phyloP scores from a whole-genome alignment of 495 filamentous ascomycete species.

The Penicillium dipodomyicola region DNA sequence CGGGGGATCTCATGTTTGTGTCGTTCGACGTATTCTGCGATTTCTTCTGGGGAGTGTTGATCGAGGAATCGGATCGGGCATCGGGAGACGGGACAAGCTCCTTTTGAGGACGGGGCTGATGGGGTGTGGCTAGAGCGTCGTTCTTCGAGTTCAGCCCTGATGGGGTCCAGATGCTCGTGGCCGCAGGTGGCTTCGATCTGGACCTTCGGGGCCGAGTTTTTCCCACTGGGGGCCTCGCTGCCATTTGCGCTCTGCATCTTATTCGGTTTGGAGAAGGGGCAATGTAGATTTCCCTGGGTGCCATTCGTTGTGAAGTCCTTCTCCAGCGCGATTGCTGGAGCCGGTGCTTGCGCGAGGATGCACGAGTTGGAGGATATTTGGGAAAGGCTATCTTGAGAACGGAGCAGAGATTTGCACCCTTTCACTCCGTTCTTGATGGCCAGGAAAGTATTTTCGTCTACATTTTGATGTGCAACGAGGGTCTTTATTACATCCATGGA shows the following conservation, averaged over 20 bases:
- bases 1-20: slow-evolving; percentile 91
- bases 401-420: slow-evolving; percentile 40
- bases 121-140: slow-evolving; percentile 36
- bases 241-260: slow-evolving; percentile 21
- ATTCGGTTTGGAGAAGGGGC: slow-evolving; percentile 46
- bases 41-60: slow-evolving; percentile 86
- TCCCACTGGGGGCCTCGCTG: slow-evolving; percentile 28
- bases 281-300: slow-evolving; percentile 43
- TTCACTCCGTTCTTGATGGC: slow-evolving; percentile 43
- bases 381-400: slow-evolving; percentile 27
- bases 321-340: slow-evolving; percentile 35
- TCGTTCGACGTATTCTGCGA: slow-evolving; percentile 82
- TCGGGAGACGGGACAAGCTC: slow-evolving; percentile 76
- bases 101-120: slow-evolving; percentile 51
- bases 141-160: slow-evolving; percentile 45
- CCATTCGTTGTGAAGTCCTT: slow-evolving; percentile 49
- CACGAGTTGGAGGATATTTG: slow-evolving; percentile 36
- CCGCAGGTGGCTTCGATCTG: slow-evolving; percentile 35
- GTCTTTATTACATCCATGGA: slow-evolving; percentile 47
- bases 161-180: slow-evolving; percentile 43
- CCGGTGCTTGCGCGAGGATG: slow-evolving; percentile 40
- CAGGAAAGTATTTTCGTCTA: slow-evolving; percentile 41
- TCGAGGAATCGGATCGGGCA: slow-evolving; percentile 89
- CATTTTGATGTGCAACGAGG: slow-evolving; percentile 42
- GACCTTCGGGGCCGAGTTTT: slow-evolving; percentile 28